These are phyloP conservation scores for Metschnikowia colocasiae DNA, from an alignment of 805 yeast species.

Conservation along the genomic window DNA sequence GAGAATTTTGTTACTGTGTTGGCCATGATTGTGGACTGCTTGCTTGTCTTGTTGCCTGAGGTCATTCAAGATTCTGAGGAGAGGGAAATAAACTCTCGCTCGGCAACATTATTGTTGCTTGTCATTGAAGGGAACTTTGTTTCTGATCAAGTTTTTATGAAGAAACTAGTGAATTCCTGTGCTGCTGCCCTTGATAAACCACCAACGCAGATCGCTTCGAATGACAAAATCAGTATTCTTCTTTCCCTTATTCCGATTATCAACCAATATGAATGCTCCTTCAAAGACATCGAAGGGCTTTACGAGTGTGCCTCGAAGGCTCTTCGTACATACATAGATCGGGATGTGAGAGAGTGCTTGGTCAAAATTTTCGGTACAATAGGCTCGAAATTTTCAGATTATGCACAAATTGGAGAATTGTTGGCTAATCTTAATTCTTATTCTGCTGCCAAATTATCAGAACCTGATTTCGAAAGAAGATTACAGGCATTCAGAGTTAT, in stretches of 20 bases:
- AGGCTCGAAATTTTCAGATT: slow-evolving; percentile 46
- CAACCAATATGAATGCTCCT: slow-evolving; percentile 48
- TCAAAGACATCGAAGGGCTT: slow-evolving; percentile 46
- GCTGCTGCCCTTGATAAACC: slow-evolving; percentile 60
- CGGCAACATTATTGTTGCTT: slow-evolving; percentile 48
- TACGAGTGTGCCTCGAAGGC: slow-evolving; percentile 53
- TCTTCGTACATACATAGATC: slow-evolving; percentile 57
- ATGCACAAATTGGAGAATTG: slow-evolving; percentile 45
- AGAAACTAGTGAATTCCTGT: slow-evolving; percentile 52
- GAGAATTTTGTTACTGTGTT: slow-evolving; percentile 46
- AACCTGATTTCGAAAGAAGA: slow-evolving; percentile 75
- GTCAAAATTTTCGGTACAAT: slow-evolving; percentile 58
- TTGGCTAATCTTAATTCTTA: slow-evolving; percentile 67
- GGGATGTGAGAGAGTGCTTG: slow-evolving; percentile 58
- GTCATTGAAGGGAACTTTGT: slow-evolving; percentile 58
- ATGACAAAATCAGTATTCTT: slow-evolving; percentile 55
- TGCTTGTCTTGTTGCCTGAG: slow-evolving; percentile 48
- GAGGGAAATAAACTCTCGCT: slow-evolving; percentile 47
- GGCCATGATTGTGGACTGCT: slow-evolving; percentile 55
- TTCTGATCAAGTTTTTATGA: slow-evolving; percentile 50
- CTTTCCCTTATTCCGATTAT: slow-evolving; percentile 55
- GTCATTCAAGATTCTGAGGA: slow-evolving; percentile 41
- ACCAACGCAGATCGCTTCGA: slow-evolving; percentile 44
- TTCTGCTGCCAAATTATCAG: slow-evolving; percentile 57
- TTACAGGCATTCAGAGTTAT: slow-evolving; percentile 62